These are phyloP conservation scores for Entomortierella lignicola DNA, from an alignment of 192 early-diverging fungal species.

Conservation along the genomic window DNA sequence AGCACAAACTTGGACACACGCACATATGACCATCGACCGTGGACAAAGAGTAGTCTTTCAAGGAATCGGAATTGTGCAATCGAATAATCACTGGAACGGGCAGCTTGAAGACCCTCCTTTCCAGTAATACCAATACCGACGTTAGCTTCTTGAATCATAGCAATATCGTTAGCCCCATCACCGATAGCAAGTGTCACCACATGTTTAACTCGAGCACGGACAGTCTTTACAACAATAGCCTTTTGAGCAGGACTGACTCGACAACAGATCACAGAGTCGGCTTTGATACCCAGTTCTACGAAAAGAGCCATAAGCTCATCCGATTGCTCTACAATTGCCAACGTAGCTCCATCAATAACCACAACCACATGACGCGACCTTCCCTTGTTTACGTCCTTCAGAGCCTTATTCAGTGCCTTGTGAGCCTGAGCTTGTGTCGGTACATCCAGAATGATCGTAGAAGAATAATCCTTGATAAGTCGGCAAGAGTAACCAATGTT, in stretches of 20 bases:
- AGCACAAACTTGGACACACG: constrained; percentile 83
- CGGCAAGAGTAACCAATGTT: constrained; percentile 89
- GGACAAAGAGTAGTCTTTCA: constrained; percentile 82
- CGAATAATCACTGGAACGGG: constrained; percentile 88
- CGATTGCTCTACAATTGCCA: constrained; percentile 60
- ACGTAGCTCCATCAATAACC: constrained; percentile 57
- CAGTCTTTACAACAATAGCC: constrained; percentile 83
- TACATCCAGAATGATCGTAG: constrained; percentile 57
- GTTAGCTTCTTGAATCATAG: constrained; percentile 95
- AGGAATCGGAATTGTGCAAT: constrained; percentile 92
- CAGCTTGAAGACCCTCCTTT: constrained; percentile 88
- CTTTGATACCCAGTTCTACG: constrained; percentile 78
- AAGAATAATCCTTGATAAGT: constrained; percentile 66
- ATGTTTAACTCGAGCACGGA: constrained; percentile 59
- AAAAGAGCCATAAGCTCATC: constrained; percentile 68
- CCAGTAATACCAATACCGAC: constrained; percentile 94
- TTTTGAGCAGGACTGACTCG: constrained; percentile 93
- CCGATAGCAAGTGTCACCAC: constrained; percentile 86
- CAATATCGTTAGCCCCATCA: constrained; percentile 95
- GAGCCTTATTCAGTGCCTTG: constrained; percentile 45
- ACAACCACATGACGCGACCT: constrained; percentile 58
- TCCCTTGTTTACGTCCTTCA: constrained; percentile 54
- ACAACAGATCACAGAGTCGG: constrained; percentile 89
- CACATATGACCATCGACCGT: constrained; percentile 90
- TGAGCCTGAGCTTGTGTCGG: constrained; percentile 51